phyloP scores from a whole-genome alignment of 2,329 filamentous ascomycete genomes.

The Penicillium sp. region DNA sequence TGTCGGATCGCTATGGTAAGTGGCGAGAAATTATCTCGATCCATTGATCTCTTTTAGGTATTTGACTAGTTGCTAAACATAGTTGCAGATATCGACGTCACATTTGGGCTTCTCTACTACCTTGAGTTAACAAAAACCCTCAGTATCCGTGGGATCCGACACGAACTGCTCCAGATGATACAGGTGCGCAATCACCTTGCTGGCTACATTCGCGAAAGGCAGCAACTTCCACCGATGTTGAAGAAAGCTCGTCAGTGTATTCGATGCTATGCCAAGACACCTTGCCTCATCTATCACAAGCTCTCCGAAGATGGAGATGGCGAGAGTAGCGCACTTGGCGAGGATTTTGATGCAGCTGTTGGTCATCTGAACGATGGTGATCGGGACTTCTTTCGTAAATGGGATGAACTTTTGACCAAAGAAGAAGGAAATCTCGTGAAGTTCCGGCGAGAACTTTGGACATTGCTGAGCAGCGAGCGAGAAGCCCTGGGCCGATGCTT shows the following conservation, averaged over 20 bases:
- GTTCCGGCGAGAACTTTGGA: conserved; percentile 88
- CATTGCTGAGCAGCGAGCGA: conserved; percentile 84
- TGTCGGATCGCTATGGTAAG: conserved; percentile 83
- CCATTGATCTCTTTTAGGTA: not conserved
- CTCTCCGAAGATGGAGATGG: conserved; percentile 79
- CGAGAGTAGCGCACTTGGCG: conserved; percentile 75
- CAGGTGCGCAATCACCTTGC: conserved; percentile 91
- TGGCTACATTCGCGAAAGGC: conserved; percentile 76
- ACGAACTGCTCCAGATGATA: conserved; percentile 93
- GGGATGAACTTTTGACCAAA: conserved; percentile 89
- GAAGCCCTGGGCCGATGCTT: conserved; percentile 90
- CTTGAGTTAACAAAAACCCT: conserved; percentile 85
- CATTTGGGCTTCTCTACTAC: conserved; percentile 90
- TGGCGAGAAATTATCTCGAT: not conserved
- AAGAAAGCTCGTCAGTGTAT: conserved; percentile 77
- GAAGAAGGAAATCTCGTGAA: conserved; percentile 90
- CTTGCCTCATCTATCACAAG: conserved; percentile 93
- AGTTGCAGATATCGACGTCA: conserved; percentile 72
- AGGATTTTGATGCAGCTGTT: conserved; percentile 78
- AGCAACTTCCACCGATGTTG: conserved; percentile 81
- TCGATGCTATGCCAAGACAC: conserved; percentile 83
- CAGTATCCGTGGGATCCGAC: conserved; percentile 77
- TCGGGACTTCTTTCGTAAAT: conserved; percentile 84
- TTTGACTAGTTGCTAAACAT: conserved; percentile 14
- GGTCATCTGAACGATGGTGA: conserved; percentile 72